phyloP scores from a whole-genome alignment of 1,284 basidiomycete species.

The Trichosporon sp. region DNA sequence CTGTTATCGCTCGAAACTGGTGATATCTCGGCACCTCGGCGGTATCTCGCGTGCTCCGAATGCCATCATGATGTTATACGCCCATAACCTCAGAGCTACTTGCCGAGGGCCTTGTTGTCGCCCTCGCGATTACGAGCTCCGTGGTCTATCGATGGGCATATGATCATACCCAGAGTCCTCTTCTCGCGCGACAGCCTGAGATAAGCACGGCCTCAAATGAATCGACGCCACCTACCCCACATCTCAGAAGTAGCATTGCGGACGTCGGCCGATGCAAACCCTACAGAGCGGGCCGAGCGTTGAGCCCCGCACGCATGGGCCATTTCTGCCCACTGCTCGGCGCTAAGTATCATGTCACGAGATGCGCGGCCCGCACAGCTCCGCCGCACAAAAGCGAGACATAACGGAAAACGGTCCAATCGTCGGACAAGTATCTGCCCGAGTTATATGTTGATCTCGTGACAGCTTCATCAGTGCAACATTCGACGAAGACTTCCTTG shows the following conservation, averaged over 20 bases:
- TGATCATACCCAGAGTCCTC: no score
- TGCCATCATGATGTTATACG: no score
- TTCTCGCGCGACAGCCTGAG: no score
- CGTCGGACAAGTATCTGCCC: background rate
- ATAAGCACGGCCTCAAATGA: background rate
- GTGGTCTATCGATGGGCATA: no score
- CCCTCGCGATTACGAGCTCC: no score
- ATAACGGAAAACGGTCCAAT: background rate
- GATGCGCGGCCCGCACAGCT: background rate
- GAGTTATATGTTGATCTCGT: background rate
- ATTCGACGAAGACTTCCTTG: background rate
- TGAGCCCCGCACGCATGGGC: background rate
- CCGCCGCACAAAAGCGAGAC: background rate
- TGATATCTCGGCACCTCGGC: no score
- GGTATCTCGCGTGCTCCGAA: no score
- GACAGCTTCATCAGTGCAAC: background rate
- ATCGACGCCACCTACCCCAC: background rate
- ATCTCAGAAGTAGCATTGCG: background rate
- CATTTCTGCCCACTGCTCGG: background rate
- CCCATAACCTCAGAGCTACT: no score
- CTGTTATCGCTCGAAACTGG: background rate
- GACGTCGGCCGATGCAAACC: background rate
- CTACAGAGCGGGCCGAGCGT: background rate
- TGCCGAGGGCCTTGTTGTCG: no score
- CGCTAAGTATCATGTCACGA: no score